Evolutionary conservation across 768 basidiomycete genomes (phyloP).

Genomic region (Imleria badia): DNA sequence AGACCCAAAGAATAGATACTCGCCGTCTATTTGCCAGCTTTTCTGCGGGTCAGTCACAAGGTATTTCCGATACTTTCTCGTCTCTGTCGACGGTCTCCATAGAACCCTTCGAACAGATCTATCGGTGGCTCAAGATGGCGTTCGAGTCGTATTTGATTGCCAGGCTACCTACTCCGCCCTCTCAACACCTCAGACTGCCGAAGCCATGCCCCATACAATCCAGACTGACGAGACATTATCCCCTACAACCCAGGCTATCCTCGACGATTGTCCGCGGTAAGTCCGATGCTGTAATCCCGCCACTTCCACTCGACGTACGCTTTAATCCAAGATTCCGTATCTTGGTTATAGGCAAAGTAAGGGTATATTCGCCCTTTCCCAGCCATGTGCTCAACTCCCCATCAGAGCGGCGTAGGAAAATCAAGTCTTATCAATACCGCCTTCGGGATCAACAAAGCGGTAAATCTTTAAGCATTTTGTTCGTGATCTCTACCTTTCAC

Average conservation of each 20-base stretch:
- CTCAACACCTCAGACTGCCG: background rate
- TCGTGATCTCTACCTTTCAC: background rate
- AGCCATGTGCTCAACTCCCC: background rate
- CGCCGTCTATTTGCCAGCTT: background rate
- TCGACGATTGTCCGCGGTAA: background rate
- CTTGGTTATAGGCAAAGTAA: constrained; percentile 2
- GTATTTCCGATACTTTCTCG: background rate
- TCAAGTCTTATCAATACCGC: background rate
- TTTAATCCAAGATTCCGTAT: background rate
- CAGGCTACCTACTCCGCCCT: no score
- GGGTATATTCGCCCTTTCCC: background rate
- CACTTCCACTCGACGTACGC: background rate
- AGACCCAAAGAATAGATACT: background rate
- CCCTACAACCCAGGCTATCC: background rate
- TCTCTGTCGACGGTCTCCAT: background rate
- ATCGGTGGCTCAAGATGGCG: background rate
- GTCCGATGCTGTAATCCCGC: background rate
- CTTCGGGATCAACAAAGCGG: background rate
- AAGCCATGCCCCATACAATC: background rate
- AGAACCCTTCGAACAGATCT: background rate
- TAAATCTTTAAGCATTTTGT: background rate
- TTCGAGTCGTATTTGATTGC: background rate
- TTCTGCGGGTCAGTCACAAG: background rate
- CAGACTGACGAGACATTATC: background rate
- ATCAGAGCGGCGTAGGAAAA: background rate